Base-by-base conservation (phyloP, 352 stramenopile genomes). In the Globisporangium spiculum region DNA sequence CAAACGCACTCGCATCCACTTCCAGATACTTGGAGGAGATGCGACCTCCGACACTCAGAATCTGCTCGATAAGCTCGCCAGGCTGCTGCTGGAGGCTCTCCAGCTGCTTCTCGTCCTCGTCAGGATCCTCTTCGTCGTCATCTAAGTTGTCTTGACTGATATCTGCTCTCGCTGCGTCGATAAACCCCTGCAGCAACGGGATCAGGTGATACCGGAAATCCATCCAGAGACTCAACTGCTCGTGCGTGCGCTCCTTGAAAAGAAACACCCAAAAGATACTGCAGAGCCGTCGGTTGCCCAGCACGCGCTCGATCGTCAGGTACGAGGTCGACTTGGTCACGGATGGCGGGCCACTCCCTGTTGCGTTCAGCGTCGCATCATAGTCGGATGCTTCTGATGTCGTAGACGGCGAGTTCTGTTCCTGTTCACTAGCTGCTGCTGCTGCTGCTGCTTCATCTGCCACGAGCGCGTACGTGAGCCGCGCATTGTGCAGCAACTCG, bases 231-330 rank as follows among this genome's bases (percentile, higher is more conserved):
- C 88, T 96, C 50, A 96, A 54, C 41, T 90, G 84, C 55, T 91
- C 77, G 60, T 96, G 88, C 4, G 81, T 88, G 48, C 88, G 86
- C 36, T 96, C 88, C 62, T 94, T 93, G 70, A 93, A 96, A 18
- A 96, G 60, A 67, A 91, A 93, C 7, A 96, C 84, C 88, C 88
- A 96, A 61, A 96, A 96, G 0, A 96, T 81, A 54, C 88, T 94
- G 64, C 88, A 96, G 16, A 96, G 66, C 30, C 88, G 77, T 5
- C 88, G 78, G 68, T 96, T 96, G 20, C 72, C 75, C 18, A 96
- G 66, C 10, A 96, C 86, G 1, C 81, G 83, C 46, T 92, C 80
- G 14, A 96, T 67, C 30, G 86, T 94, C 60, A 96, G 67, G 60
- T 89, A 88, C 4, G 81, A 76, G 38, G 81, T 74, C 50, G 72